Base-by-base conservation (phyloP, 805 yeast species). In the Isabelozyma heimii region DNA sequence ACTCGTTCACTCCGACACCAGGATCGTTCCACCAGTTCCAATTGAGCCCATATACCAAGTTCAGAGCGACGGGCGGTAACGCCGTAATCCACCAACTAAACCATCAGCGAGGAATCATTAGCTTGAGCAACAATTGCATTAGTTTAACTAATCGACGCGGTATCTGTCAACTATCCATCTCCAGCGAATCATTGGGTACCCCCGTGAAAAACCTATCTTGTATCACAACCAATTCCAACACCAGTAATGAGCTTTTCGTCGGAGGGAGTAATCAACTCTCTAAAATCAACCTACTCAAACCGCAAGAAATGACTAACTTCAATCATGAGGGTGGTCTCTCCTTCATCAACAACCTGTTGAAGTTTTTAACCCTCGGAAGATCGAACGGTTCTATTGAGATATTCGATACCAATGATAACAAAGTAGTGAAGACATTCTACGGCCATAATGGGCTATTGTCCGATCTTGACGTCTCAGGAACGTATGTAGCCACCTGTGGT, bases 401-500 rank as follows among this genome's bases (percentile, higher is more conserved):
- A 10, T 71, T 84, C 51, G 92, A 87, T 55, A 82, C 87, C 2
- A 67, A 64, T 20, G 61, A 82, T 0, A 69, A 73, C 48, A 56
- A 61, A 37, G 61, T 82, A 2, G 67, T 85, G 6, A 79, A 80
- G 52, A 66, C 80, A 0, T 84, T 86, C 55, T 66, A 71, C 9
- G 82, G 85, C 9, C 89, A 84, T 62, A 78, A 82, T 27, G 81
- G 85, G 1, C 70, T 82, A 1, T 67, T 88, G 15, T 77, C 89
- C 0, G 84, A 83, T 46, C 72, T 88, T 62, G 88, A 83, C 55
- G 76, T 84, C 16, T 77, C 79, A 55, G 91, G 87, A 16, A 78
- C 79, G 49, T 81, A 81, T 30, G 72, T 89, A 40, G 83, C 89
- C 14, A 86, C 96, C 0, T 89, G 96, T 49, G 97, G 97, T 0